Evolutionary conservation across 2,329 filamentous ascomycete genomes (phyloP).

Genomic region (Atkinsonella texensis): DNA sequence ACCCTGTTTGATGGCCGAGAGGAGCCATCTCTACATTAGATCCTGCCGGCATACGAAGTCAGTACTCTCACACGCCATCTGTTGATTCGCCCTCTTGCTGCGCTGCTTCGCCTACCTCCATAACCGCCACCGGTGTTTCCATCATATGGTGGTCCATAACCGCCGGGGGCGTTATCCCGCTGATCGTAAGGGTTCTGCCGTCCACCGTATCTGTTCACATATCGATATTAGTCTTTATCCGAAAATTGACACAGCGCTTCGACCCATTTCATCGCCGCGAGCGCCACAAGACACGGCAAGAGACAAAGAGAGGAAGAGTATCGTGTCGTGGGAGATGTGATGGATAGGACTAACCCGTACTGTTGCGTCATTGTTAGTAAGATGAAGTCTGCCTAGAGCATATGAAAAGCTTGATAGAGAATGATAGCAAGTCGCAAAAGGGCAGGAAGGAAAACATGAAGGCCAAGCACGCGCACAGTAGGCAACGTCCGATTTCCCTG

Average conservation of each 20-base stretch:
- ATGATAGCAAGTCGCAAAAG: not conserved
- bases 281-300: too few relatives aligned
- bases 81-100: not conserved
- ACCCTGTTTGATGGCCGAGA: conserved; percentile 38
- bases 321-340: not conserved
- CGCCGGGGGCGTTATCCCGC: conserved; percentile 27
- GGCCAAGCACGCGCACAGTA: not conserved
- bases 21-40: conserved; percentile 61
- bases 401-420: not conserved
- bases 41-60: conserved; percentile 15
- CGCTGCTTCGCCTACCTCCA: conserved; percentile 14
- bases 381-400: conserved; percentile 2
- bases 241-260: not conserved
- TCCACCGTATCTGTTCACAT: conserved; percentile 37
- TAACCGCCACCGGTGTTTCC: conserved; percentile 10
- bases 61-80: not conserved
- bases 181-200: conserved; percentile 48
- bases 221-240: not conserved
- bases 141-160: conserved; percentile 19
- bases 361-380: conserved; percentile 23
- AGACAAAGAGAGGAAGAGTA: not conserved
- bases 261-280: not conserved
- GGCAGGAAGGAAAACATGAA: not conserved
- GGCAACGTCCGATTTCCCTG: not conserved
- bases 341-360: conserved; percentile 39